Percentiles rank a stretch among this genome's conserved stretches.
Conservation (phyloP, 352 stramenopile species). For the Pythium coloratum region DNA sequence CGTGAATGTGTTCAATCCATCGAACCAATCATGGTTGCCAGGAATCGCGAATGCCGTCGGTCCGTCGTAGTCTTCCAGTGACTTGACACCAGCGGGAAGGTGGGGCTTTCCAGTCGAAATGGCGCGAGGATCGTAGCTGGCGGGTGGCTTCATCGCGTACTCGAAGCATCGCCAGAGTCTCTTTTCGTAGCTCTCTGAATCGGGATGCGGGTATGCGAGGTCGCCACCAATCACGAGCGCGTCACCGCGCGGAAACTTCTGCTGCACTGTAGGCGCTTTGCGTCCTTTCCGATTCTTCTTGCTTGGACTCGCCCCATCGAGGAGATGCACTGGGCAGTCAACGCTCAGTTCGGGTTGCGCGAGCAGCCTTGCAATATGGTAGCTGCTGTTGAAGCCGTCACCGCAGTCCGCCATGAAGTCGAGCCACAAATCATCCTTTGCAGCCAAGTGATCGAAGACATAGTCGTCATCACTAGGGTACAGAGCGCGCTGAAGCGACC, state of each 20-base stretch:
- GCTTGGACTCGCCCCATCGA: slow-evolving; percentile 11
- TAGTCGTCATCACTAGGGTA: slow-evolving; percentile 74
- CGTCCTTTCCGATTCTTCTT: slow-evolving; percentile 19
- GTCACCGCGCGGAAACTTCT: slow-evolving; percentile 81
- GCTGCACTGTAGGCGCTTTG: slow-evolving; percentile 43
- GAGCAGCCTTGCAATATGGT: slow-evolving; percentile 90
- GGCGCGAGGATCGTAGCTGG: slow-evolving; percentile 80
- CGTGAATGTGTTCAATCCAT: slow-evolving; percentile 92
- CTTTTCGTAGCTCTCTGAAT: slow-evolving; percentile 87
- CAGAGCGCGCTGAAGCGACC: slow-evolving; percentile 88
- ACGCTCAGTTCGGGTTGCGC: slow-evolving; percentile 88
- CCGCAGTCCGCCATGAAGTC: slow-evolving; percentile 94
- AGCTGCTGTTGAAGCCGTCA: slow-evolving; percentile 93
- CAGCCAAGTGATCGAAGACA: slow-evolving; percentile 78
- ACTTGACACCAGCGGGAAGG: slow-evolving; percentile 47
- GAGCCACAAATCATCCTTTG: slow-evolving; percentile 88
- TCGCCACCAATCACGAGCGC: slow-evolving; percentile 91
- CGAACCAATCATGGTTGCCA: slow-evolving; percentile 95
- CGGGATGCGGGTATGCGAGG: slow-evolving; percentile 91
- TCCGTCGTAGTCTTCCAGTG: slow-evolving; percentile 63
- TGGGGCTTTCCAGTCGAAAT: slow-evolving; percentile 85
- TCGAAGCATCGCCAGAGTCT: slow-evolving; percentile 92
- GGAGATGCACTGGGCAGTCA: slow-evolving; percentile 42
- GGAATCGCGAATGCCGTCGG: slow-evolving; percentile 80
- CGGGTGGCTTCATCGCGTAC: slow-evolving; percentile 91